Percentiles rank a stretch among this genome's conserved stretches.
Conservation (phyloP, 2,329 filamentous ascomycete genomes). For the Coleophoma crateriformis region DNA sequence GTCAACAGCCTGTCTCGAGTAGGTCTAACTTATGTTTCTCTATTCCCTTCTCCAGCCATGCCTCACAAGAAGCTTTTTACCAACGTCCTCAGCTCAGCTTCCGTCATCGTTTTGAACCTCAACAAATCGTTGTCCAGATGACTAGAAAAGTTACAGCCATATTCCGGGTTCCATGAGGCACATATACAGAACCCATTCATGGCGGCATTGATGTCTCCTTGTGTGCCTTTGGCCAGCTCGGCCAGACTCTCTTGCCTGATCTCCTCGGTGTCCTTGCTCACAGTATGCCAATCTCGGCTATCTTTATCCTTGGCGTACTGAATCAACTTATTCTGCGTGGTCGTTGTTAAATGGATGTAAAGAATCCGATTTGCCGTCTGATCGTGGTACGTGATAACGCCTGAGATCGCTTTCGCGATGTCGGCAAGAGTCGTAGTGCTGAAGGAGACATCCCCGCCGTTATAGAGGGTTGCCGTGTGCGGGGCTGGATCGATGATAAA, state of each 20-base stretch:
- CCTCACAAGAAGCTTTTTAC: slow-evolving; percentile 48
- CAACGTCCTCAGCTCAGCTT: slow-evolving; percentile 19
- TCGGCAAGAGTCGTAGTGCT: slow-evolving; percentile 36
- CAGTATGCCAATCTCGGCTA: slow-evolving; percentile 22
- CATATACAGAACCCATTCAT: slow-evolving; percentile 25
- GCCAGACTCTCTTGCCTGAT: slow-evolving; percentile 23
- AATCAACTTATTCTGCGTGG: slow-evolving; percentile 31
- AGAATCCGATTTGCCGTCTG: slow-evolving; percentile 29
- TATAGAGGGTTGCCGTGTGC: slow-evolving; percentile 25
- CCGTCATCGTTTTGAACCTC: slow-evolving; percentile 21
- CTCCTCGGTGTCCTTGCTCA: slow-evolving; percentile 19
- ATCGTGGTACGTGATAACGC: slow-evolving; percentile 25
- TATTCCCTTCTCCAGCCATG: neutral
- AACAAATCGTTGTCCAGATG: slow-evolving; percentile 29
- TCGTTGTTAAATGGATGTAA: slow-evolving; percentile 27
- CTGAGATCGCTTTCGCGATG: slow-evolving; percentile 39
- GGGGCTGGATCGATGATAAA: slow-evolving; percentile 24
- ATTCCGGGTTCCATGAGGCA: slow-evolving; percentile 21
- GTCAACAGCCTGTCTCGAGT: no score
- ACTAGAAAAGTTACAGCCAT: slow-evolving; percentile 25
- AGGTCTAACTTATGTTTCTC: no score
- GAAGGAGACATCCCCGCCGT: slow-evolving; percentile 27
- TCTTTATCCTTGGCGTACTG: slow-evolving; percentile 27
- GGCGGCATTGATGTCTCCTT: slow-evolving; percentile 8
- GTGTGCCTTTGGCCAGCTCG: slow-evolving; percentile 19